Percentiles rank a stretch among this genome's conserved stretches.
Conservation (phyloP, 768 basidiomycete species). For the Rhodotorula graminis region DNA sequence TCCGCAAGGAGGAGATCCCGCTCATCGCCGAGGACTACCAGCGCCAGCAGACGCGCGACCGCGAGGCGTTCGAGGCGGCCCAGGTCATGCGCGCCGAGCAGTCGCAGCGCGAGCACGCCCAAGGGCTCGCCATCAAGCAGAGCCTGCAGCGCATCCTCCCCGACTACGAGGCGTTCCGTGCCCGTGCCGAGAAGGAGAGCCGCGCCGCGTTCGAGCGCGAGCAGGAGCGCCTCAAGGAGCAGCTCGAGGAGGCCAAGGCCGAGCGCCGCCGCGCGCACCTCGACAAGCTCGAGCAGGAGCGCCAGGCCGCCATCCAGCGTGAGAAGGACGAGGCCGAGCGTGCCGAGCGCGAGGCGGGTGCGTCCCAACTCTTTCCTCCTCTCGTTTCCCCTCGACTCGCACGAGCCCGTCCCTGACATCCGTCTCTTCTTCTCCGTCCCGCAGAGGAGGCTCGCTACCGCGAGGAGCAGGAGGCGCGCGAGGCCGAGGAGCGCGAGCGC, state of each 20-base stretch:
- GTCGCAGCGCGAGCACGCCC: conserved; percentile 58
- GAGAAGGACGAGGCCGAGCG: conserved; percentile 43
- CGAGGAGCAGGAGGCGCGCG: conserved; percentile 46
- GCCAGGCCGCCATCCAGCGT: conserved; percentile 43
- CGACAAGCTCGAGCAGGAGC: conserved; percentile 37
- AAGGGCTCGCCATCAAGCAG: conserved; percentile 67
- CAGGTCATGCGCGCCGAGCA: conserved; percentile 59
- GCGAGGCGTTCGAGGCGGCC: conserved; percentile 60
- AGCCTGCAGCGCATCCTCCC: conserved; percentile 66
- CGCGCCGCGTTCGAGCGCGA: conserved; percentile 61
- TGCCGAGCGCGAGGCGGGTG: conserved; percentile 36
- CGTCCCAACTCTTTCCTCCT: not conserved
- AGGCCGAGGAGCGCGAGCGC: conserved; percentile 38
- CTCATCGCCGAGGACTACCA: conserved; percentile 81
- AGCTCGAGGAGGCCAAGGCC: conserved; percentile 41
- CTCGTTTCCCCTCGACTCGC: not conserved
- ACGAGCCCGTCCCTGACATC: not conserved
- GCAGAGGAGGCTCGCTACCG: conserved; percentile 47
- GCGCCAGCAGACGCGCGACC: conserved; percentile 72
- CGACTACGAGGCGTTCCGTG: conserved; percentile 61
- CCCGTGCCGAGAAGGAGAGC: conserved; percentile 55
- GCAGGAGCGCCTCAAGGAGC: conserved; percentile 49
- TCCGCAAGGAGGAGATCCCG: conserved; percentile 85
- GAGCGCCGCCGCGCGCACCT: conserved; percentile 43
- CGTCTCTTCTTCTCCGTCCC: too few relatives aligned